phyloP scores from a whole-genome alignment of 495 filamentous ascomycete species.

The Aspergillus egyptiacus region DNA sequence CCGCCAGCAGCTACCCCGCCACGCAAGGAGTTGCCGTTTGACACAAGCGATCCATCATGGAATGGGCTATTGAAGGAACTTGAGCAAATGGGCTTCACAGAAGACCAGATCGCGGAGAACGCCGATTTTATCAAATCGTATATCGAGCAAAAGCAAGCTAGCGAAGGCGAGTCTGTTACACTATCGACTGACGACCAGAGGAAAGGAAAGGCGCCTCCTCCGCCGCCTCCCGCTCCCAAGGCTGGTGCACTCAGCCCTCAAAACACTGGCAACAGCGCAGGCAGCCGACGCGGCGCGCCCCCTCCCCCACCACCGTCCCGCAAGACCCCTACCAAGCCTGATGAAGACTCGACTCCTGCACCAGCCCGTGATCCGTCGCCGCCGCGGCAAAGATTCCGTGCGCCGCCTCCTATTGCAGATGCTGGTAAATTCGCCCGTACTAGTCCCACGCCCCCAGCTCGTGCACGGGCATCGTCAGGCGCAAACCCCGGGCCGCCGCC shows the following conservation, averaged over 20 bases:
- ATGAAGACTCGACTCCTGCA: slow-evolving; percentile 49
- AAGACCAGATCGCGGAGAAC: slow-evolving; percentile 87
- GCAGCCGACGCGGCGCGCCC: slow-evolving; percentile 62
- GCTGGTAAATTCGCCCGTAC: slow-evolving; percentile 72
- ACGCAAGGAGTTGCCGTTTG: slow-evolving; percentile 59
- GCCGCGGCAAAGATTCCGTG: slow-evolving; percentile 57
- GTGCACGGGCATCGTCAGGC: slow-evolving; percentile 54
- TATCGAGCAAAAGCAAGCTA: slow-evolving; percentile 71
- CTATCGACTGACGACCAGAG: slow-evolving; percentile 35
- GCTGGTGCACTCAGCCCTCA: slow-evolving; percentile 57
- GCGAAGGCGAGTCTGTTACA: slow-evolving; percentile 31
- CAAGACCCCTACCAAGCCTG: slow-evolving; percentile 45
- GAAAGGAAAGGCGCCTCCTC: slow-evolving; percentile 48
- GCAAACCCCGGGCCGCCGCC: slow-evolving; percentile 69
- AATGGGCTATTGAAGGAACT: slow-evolving; percentile 80
- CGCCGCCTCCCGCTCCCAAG: slow-evolving; percentile 51
- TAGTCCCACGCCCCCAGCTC: slow-evolving; percentile 44
- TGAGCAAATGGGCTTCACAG: slow-evolving; percentile 78
- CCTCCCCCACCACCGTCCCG: slow-evolving; percentile 83
- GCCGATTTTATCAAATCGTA: slow-evolving; percentile 93
- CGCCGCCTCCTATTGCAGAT: slow-evolving; percentile 78
- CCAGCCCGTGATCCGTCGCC: slow-evolving; percentile 45
- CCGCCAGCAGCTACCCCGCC: slow-evolving; percentile 29
- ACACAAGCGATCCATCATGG: slow-evolving; percentile 77
- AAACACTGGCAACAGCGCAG: slow-evolving; percentile 55